Base-by-base conservation (phyloP, 2,329 filamentous ascomycete genomes). In the Paecilomyces niveus region DNA sequence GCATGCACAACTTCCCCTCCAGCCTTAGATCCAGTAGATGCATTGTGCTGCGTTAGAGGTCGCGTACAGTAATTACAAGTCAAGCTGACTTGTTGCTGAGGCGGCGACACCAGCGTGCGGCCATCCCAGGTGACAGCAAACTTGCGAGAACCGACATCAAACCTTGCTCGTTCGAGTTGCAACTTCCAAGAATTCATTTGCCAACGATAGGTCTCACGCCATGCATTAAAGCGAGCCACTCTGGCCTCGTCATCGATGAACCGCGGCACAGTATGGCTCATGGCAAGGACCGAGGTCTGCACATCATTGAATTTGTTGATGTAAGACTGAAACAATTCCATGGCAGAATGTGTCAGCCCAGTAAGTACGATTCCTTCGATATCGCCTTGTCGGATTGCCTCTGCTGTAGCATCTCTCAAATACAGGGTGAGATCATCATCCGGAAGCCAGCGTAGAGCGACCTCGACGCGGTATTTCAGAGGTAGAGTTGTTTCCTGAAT, bases 341-440 rank as follows among this genome's bases (percentile, higher is more conserved):
- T 80, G 3, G 81, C 80, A 57, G 78, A 76, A 58, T 84, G 80
- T 3, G 80, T 79, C 6, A 87, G 77, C 6, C 85, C 85, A 0
- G 85, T 88, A 8, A 88, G 77, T 13, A 86, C 73, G 7, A 87
- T 75, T 9, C 85, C 85, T 71, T 86, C 83, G 56, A 85, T 79
- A 63, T 86, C 80, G 29, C 85, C 85, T 58, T 80, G 74, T 2
- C 71, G 70, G 54, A 85, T 78, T 24, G 78, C 78, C 45, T 81
- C 76, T 22, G 75, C 67, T 0, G 80, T 84, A 5, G 78, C 77
- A 39, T 83, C 78, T 50, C 80, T 76, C 52, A 88, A 74, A 64
- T 86, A 86, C 57, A 78, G 78, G 3, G 73, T 75, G 15, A 81
- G 68, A 31, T 76, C 72, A 1, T 72, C 70, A 61, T 81, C 79